These are phyloP conservation scores for Sporothrix protearum DNA, from an alignment of 2,329 filamentous ascomycete species.

Conservation along the genomic window DNA sequence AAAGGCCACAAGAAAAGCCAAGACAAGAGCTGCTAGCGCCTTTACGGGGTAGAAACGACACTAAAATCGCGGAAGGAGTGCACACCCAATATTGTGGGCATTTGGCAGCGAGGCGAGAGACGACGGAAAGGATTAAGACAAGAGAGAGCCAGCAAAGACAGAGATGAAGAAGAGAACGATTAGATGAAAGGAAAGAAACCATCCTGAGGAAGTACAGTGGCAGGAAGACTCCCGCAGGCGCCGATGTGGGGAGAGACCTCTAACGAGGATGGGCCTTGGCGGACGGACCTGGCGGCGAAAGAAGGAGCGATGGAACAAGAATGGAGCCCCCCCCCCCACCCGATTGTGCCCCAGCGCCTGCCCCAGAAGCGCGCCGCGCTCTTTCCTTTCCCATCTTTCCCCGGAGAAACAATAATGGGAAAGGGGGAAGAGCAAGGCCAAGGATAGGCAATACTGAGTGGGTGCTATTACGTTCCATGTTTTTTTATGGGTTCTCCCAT, in stretches of 20 bases:
- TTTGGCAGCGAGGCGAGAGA: neutral
- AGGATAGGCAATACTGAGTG: neutral
- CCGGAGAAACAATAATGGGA: neutral
- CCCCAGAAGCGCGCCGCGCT: neutral
- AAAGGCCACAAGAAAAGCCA: neutral
- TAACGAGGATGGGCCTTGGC: neutral
- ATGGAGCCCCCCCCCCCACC: neutral
- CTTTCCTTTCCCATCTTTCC: neutral
- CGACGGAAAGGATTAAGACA: neutral
- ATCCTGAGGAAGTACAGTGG: neutral
- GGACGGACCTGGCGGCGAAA: conserved; percentile 2
- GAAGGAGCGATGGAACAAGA: neutral
- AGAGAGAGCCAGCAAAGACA: no score
- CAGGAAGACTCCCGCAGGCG: neutral
- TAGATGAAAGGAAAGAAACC: neutral
- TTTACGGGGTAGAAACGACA: conserved; percentile 21
- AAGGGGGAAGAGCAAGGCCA: neutral
- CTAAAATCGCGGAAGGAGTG: conserved; percentile 14
- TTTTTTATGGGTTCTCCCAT: neutral
- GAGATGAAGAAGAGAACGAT: neutral
- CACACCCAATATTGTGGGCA: conserved; percentile 8
- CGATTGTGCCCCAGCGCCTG: neutral
- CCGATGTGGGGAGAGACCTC: neutral
- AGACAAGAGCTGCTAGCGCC: conserved; percentile 13
- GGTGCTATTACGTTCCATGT: neutral